These are phyloP conservation scores for Colletotrichum lindemuthianum DNA, from an alignment of 2,329 filamentous ascomycete species.

Conservation along the genomic window DNA sequence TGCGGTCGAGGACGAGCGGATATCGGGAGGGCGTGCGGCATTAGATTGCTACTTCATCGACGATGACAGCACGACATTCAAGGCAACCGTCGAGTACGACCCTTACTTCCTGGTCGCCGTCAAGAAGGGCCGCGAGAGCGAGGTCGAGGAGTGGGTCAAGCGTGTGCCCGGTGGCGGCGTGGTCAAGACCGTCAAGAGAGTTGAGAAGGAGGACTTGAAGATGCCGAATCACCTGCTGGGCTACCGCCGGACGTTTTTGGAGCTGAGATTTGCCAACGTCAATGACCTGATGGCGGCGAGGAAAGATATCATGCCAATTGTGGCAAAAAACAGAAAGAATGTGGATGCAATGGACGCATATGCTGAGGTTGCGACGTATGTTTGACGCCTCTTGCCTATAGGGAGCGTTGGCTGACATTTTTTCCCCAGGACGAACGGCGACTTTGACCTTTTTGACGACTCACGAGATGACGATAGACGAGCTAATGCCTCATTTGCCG, in stretches of 20 bases:
- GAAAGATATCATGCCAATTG: constrained; percentile 86
- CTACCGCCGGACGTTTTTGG: constrained; percentile 87
- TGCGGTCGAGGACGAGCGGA: constrained; percentile 83
- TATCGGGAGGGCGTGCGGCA: constrained; percentile 85
- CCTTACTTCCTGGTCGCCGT: constrained; percentile 95
- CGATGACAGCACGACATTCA: constrained; percentile 89
- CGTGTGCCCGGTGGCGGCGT: constrained; percentile 80
- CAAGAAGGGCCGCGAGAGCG: constrained; percentile 85
- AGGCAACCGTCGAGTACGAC: constrained; percentile 95
- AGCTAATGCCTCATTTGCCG: constrained; percentile 78
- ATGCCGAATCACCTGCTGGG: constrained; percentile 97
- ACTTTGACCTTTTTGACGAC: constrained; percentile 96
- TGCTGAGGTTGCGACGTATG: constrained; percentile 90
- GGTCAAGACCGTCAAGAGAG: constrained; percentile 78
- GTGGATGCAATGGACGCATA: constrained; percentile 98
- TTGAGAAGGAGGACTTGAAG: constrained; percentile 92
- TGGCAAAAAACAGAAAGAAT: constrained; percentile 96
- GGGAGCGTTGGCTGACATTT: constrained; percentile 36
- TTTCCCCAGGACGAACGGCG: constrained; percentile 71
- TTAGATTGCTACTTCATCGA: constrained; percentile 98
- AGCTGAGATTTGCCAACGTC: constrained; percentile 89
- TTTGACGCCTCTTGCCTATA: constrained; percentile 34
- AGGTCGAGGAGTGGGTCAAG: constrained; percentile 96
- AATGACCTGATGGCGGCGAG: constrained; percentile 85
- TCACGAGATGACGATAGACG: constrained; percentile 82